Conservation (phyloP, 129 eudicot genomes). For the Lactuca saligna region DNA sequence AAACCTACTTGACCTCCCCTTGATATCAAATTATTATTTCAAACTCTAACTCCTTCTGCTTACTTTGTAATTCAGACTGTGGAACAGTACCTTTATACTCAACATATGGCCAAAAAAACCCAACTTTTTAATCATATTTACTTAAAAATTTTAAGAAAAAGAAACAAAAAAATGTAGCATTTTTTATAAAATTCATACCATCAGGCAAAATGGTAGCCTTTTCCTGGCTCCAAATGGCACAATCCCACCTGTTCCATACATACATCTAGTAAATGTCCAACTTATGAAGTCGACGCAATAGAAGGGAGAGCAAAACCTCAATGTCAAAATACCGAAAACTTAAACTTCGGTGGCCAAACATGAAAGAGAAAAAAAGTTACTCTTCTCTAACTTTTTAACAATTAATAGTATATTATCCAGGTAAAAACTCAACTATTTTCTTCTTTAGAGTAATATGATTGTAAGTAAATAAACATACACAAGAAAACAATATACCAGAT, state of each 20-base stretch:
- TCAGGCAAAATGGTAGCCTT: constrained; percentile 81
- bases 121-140: constrained; percentile 3
- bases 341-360: no score
- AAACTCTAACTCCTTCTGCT: constrained; percentile 52
- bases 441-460: no score
- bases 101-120: constrained; percentile 65
- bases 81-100: constrained; percentile 80
- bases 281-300: no score
- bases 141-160: background rate
- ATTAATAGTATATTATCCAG: no score
- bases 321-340: no score
- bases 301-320: no score
- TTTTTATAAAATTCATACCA: constrained; percentile 54
- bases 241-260: constrained; percentile 71
- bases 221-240: constrained; percentile 71
- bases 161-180: background rate
- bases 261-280: constrained; percentile 87
- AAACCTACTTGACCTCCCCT: constrained; percentile 63
- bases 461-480: no score
- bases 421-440: no score
- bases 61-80: constrained; percentile 58
- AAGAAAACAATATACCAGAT: no score
- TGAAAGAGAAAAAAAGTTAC: no score
- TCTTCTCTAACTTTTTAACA: no score
- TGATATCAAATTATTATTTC: constrained; percentile 64